Conservation (phyloP, 78 protist species). For the Planoprotostelium fungivorum region DNA sequence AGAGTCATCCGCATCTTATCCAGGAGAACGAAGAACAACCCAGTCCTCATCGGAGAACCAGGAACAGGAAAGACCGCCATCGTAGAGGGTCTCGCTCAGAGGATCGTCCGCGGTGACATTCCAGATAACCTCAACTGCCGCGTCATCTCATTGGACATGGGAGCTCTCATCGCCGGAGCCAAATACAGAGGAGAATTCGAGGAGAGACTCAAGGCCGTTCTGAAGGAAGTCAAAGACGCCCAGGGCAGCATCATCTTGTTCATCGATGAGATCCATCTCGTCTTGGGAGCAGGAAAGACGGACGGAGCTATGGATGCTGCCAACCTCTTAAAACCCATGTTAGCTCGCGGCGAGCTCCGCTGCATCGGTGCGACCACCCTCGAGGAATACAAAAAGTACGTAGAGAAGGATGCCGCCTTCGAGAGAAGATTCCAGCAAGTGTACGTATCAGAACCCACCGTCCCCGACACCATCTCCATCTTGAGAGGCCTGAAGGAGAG, state of each 20-base stretch:
- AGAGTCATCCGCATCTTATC: constrained; percentile 73
- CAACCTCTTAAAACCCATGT: constrained; percentile 96
- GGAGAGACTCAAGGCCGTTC: constrained; percentile 94
- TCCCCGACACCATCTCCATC: constrained; percentile 92
- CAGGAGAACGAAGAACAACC: constrained; percentile 96
- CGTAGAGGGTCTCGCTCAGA: constrained; percentile 98
- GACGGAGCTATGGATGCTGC: constrained; percentile 99
- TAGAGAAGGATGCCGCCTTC: constrained; percentile 98
- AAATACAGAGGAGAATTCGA: constrained; percentile 98
- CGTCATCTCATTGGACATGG: constrained; percentile 93
- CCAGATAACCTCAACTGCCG: constrained; percentile 81
- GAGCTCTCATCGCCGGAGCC: constrained; percentile 98
- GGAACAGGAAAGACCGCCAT: constrained; percentile 91
- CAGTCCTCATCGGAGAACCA: constrained; percentile 96
- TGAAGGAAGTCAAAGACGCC: constrained; percentile 89
- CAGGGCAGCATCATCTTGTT: constrained; percentile 90
- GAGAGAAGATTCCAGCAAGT: constrained; percentile 96
- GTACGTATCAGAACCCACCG: constrained; percentile 92
- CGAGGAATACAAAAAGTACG: constrained; percentile 92
- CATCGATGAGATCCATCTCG: constrained; percentile 97
- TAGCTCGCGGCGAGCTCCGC: constrained; percentile 97
- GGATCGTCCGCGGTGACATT: constrained; percentile 95
- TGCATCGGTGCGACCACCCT: constrained; percentile 99
- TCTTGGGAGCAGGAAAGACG: constrained; percentile 97
- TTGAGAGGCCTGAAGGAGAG: constrained; percentile 93